These are phyloP conservation scores for Pichia sp. DNA, from an alignment of 1,139 yeast species.

Conservation along the genomic window DNA sequence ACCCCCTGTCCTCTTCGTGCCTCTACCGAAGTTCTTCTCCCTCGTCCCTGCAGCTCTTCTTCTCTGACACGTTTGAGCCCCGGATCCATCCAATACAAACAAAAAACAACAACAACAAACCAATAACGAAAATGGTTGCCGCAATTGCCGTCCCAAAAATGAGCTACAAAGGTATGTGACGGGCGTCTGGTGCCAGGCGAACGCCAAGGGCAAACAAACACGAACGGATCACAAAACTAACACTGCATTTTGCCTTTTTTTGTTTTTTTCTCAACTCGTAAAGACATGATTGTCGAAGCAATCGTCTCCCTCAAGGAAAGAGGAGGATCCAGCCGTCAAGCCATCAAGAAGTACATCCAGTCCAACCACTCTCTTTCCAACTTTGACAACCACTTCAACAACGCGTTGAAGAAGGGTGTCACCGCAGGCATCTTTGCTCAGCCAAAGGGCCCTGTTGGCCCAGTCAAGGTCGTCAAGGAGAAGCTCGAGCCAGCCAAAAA, in stretches of 20 bases:
- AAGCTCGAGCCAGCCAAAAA: conserved; percentile 4
- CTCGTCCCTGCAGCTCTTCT: not conserved
- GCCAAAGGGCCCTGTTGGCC: conserved; percentile 85
- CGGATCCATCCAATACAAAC: not conserved
- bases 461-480: conserved; percentile 56
- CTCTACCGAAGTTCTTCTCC: conserved; percentile 18
- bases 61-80: not conserved
- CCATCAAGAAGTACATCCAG: conserved; percentile 59
- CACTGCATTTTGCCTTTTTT: not conserved
- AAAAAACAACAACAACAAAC: not conserved
- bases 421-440: conserved; percentile 71
- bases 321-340: conserved; percentile 73
- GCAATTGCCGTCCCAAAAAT: conserved; percentile 36
- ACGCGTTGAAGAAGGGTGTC: conserved; percentile 79
- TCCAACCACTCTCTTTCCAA: conserved; percentile 56
- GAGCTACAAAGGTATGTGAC: conserved; percentile 50
- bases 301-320: conserved; percentile 70
- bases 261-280: conserved; percentile 1
- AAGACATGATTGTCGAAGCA: conserved; percentile 77
- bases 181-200: not conserved
- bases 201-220: not conserved
- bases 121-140: conserved; percentile 21
- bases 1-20: not conserved
- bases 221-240: not conserved
- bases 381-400: conserved; percentile 73